Evolutionary conservation across 352 stramenopile species (phyloP).

Genomic region (Aphanomyces stellatus): DNA sequence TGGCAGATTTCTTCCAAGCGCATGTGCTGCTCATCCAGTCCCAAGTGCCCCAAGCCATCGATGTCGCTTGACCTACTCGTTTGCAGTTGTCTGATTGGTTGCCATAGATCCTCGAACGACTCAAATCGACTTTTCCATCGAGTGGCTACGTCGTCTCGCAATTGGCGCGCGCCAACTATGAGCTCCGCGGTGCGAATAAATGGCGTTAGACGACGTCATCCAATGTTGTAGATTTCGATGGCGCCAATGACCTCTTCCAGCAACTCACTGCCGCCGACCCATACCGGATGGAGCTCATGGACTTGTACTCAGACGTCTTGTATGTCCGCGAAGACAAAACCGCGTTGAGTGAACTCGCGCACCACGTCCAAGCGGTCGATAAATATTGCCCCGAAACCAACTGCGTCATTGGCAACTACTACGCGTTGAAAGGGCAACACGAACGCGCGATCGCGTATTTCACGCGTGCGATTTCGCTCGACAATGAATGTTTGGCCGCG

Average conservation of each 20-base stretch:
- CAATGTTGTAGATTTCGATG: conserved; percentile 64
- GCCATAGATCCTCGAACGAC: conserved; percentile 33
- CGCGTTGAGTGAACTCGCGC: conserved; percentile 84
- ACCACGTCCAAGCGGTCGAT: conserved; percentile 88
- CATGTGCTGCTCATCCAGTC: conserved; percentile 71
- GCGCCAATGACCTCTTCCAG: conserved; percentile 68
- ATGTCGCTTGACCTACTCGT: neutral
- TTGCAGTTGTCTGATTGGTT: neutral
- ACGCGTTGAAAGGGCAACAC: conserved; percentile 89
- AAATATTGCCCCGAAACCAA: conserved; percentile 98
- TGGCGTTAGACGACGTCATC: too few species aligned
- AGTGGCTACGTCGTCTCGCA: conserved; percentile 70
- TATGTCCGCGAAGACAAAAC: conserved; percentile 83
- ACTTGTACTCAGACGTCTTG: conserved; percentile 81
- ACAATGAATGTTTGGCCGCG: conserved; percentile 91
- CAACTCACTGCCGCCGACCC: conserved; percentile 49
- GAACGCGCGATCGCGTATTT: conserved; percentile 97
- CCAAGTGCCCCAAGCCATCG: conserved; percentile 51
- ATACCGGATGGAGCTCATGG: conserved; percentile 71
- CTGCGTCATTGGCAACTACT: conserved; percentile 93
- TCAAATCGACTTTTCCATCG: conserved; percentile 47
- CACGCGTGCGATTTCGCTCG: conserved; percentile 90
- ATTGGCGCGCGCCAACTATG: conserved; percentile 68
- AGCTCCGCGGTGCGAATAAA: conserved; percentile 41
- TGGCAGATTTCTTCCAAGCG: conserved; percentile 80